Evolutionary conservation across 129 eudicot genomes (phyloP), one percentile per base, ranked within the genome.

Genomic region (Centrapalus pauciflorus): DNA sequence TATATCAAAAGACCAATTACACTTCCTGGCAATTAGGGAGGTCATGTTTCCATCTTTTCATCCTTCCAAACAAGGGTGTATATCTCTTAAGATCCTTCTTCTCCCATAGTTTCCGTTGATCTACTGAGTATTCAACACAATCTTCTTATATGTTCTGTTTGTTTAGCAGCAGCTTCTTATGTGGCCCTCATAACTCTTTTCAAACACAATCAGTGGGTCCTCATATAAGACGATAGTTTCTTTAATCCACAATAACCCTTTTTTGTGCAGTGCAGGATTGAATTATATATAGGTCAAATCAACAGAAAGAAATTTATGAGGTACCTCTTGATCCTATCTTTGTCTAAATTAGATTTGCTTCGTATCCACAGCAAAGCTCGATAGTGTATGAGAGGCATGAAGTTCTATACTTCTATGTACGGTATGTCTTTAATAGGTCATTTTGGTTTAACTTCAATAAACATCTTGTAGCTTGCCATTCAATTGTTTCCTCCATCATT

Each of bases 231-330:
- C 5, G 51, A 67, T 56, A 48, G 69, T 33, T 64, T 55, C 49
- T 69, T 35, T 29, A 74, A 26, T 64, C 59, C 67, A 63, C 59
- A 77, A 76, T 73, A 77, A 69, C 73, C 73, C 46, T 32, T 77
- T 55, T 77, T 73, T 66, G 71, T 77, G 79, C 77, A 41, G 71
- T 81, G 82, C 86, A 81, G 82, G 82, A 64, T 51, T 52, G 61
- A 72, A 55, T 62, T 70, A 46, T 71, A 46, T 71, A 61, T 77
- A 73, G 79, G 62, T 81, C 38, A 67, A 81, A 35, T 67, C 55
- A 32, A 71, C 71, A 56, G 66, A 73, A 79, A 74, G 76, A 72
- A 58, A 67, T 72, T 62, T 58, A 54, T 28, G 67, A 64, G 86
- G 73, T 72, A 81, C 76, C 59, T 49, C 55, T 77, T 65, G 71